Evolutionary conservation across 2,329 filamentous ascomycete species (phyloP).

Genomic region (Colletotrichum melonis): DNA sequence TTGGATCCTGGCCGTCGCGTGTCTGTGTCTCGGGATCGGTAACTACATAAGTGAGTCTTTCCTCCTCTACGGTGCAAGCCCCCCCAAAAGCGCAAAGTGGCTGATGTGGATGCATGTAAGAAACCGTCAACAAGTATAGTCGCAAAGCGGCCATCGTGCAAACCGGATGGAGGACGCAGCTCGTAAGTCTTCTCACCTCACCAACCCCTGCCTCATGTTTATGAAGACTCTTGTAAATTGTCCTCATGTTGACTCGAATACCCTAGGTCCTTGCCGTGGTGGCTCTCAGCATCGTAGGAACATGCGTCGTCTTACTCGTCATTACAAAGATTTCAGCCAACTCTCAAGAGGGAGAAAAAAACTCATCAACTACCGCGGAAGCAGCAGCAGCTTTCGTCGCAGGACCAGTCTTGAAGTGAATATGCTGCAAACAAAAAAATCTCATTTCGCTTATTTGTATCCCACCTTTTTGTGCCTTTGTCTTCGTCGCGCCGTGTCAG

Average conservation of each 20-base stretch:
- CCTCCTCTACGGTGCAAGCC: background rate
- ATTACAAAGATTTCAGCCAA: constrained; percentile 50
- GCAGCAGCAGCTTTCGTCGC: background rate
- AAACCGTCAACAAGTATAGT: constrained; percentile 79
- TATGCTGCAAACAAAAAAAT: background rate
- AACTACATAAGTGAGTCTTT: constrained; percentile 82
- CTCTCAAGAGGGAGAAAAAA: background rate
- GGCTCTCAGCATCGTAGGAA: constrained; percentile 71
- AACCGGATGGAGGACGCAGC: constrained; percentile 91
- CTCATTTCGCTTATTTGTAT: constrained; percentile 4
- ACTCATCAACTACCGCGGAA: background rate
- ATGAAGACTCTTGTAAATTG: too few relatives aligned
- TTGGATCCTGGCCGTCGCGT: constrained; percentile 84
- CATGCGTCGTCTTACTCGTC: constrained; percentile 72
- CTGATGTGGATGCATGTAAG: too few relatives aligned
- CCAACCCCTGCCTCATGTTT: too few relatives aligned
- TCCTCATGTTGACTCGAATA: background rate
- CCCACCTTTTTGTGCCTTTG: background rate
- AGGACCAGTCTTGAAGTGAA: background rate
- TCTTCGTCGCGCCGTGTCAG: constrained; percentile 11
- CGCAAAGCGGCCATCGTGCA: constrained; percentile 86
- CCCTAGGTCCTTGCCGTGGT: constrained; percentile 70
- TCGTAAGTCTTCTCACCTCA: constrained; percentile 59
- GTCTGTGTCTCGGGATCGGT: constrained; percentile 79
- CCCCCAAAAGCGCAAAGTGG: too few relatives aligned